These are phyloP conservation scores for Narthecium ossifragum DNA, from an alignment of 106 monocot genomes.

Conservation along the genomic window DNA sequence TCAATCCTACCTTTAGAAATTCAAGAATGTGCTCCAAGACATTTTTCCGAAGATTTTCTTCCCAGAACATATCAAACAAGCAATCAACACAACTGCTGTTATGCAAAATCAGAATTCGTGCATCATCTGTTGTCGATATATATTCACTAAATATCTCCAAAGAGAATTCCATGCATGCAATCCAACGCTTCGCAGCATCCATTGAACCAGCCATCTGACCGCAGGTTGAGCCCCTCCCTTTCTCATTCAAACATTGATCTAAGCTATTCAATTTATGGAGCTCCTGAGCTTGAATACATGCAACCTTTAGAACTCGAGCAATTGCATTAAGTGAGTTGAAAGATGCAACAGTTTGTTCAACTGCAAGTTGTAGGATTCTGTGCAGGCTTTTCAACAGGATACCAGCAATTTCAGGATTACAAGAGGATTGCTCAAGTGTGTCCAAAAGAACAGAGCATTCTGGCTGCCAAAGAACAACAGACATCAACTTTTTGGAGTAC, in stretches of 20 bases:
- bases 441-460: slow-evolving; percentile 80
- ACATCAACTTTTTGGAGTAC: too few relatives aligned
- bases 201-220: slow-evolving; percentile 2
- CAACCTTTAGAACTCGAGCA: slow-evolving; percentile 65
- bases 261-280: slow-evolving; percentile 27
- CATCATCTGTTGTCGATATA: slow-evolving; percentile 52
- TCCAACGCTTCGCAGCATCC: slow-evolving; percentile 19
- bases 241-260: slow-evolving; percentile 10
- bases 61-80: slow-evolving; percentile 92
- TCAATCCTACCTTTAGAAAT: slow-evolving; percentile 58
- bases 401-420: slow-evolving; percentile 57
- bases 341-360: slow-evolving; percentile 53
- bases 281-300: slow-evolving; percentile 71
- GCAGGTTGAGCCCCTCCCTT: neutral
- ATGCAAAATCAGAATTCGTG: slow-evolving; percentile 51
- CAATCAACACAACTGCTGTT: slow-evolving; percentile 69
- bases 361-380: slow-evolving; percentile 66
- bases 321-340: slow-evolving; percentile 63
- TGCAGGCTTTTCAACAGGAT: slow-evolving; percentile 68
- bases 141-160: slow-evolving; percentile 80
- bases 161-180: slow-evolving; percentile 50
- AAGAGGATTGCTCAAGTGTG: slow-evolving; percentile 68
- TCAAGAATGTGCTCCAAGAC: slow-evolving; percentile 70
- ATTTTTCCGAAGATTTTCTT: slow-evolving; percentile 46
- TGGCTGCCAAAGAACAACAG: slow-evolving; percentile 52